Percentiles rank a stretch among this genome's conserved stretches.
Evolutionary conservation across 129 eudicot species (phyloP).

Genomic region (Arctium lappa): DNA sequence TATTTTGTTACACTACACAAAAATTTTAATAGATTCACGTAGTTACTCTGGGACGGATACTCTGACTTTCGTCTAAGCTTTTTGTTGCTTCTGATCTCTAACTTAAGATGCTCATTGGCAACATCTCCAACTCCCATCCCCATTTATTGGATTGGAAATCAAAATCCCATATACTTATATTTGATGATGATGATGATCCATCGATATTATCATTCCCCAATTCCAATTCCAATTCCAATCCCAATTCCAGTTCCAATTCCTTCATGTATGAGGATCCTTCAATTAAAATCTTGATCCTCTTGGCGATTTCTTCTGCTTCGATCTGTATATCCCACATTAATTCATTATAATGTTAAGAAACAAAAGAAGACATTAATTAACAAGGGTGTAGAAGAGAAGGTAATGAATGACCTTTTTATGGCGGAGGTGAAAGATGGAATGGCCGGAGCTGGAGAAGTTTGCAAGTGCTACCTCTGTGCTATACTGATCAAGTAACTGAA

Average conservation of each 20-base stretch:
- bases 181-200: not conserved
- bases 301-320: conserved; percentile 23
- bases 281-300: conserved; percentile 29
- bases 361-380: not conserved
- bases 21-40: too few relatives aligned
- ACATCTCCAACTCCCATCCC: conserved; percentile 19
- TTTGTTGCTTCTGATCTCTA: not conserved
- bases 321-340: conserved; percentile 6
- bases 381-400: not conserved
- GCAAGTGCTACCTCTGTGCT: conserved; percentile 46
- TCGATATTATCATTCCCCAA: not conserved
- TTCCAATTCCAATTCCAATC: not conserved
- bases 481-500: conserved; percentile 30
- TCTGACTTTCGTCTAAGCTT: not conserved
- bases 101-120: not conserved
- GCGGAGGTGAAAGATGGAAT: conserved; percentile 40
- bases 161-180: conserved; percentile 36
- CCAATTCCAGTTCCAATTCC: not conserved
- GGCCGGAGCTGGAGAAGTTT: conserved; percentile 34
- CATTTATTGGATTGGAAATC: conserved; percentile 30
- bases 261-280: conserved; percentile 19
- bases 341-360: not conserved
- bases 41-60: too few relatives aligned
- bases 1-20: too few relatives aligned
- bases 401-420: conserved; percentile 36